Conservation (phyloP, 495 filamentous ascomycete species). For the Xylaria venustula region DNA sequence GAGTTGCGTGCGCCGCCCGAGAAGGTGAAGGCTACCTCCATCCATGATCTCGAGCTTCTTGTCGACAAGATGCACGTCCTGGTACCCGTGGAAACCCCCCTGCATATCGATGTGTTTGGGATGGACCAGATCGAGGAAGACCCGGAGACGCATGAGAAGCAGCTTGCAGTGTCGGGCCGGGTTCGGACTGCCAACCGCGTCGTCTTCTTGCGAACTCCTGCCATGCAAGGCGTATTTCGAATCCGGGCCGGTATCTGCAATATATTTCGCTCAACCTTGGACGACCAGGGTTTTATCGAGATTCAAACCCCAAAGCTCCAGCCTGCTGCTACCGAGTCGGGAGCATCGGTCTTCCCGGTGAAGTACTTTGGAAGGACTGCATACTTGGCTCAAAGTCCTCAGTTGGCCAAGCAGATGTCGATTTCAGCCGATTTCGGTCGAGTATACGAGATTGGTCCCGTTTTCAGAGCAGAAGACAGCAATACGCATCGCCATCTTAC, state of each 20-base stretch:
- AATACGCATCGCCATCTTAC: slow-evolving; percentile 96
- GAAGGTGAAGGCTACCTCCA: slow-evolving; percentile 72
- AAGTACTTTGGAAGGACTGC: slow-evolving; percentile 89
- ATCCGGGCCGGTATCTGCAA: slow-evolving; percentile 71
- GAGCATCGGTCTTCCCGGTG: slow-evolving; percentile 89
- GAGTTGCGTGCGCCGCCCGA: slow-evolving; percentile 71
- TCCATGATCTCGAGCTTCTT: slow-evolving; percentile 75
- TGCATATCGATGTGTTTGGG: slow-evolving; percentile 67
- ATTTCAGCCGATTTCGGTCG: slow-evolving; percentile 88
- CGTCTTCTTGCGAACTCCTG: slow-evolving; percentile 79
- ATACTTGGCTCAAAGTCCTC: slow-evolving; percentile 90
- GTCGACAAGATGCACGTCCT: slow-evolving; percentile 75
- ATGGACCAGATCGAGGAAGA: slow-evolving; percentile 42
- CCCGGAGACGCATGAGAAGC: slow-evolving; percentile 40
- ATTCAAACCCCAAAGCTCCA: slow-evolving; percentile 93
- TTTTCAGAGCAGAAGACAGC: slow-evolving; percentile 97
- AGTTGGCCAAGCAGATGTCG: slow-evolving; percentile 92
- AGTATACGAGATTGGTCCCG: slow-evolving; percentile 89
- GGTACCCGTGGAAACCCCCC: slow-evolving; percentile 57
- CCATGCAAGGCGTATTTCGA: slow-evolving; percentile 85
- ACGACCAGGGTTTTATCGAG: slow-evolving; percentile 78
- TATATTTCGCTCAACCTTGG: slow-evolving; percentile 76
- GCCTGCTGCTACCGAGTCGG: slow-evolving; percentile 87
- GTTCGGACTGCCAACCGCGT: slow-evolving; percentile 75
- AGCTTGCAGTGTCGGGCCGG: slow-evolving; percentile 38